Conservation (phyloP, 1,284 basidiomycete genomes). For the Erythrobasidium hasegawianum region DNA sequence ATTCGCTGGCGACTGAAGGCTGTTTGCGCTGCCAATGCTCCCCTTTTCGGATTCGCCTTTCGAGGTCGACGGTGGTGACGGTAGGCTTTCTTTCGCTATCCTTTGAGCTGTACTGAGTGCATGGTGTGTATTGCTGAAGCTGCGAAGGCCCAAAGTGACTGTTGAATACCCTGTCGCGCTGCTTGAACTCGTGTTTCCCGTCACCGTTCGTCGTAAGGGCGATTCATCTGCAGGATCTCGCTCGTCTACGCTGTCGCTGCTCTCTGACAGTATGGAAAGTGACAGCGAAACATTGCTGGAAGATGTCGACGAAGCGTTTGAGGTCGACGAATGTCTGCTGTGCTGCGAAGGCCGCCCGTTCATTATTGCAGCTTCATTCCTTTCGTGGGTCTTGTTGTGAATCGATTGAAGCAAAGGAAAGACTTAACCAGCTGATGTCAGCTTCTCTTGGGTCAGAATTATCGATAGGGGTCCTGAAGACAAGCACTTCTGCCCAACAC, state of each 20-base stretch:
- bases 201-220: neutral
- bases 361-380: no score
- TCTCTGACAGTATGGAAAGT: neutral
- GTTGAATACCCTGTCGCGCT: conserved; percentile 17
- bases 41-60: conserved; percentile 29
- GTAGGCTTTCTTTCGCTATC: conserved; percentile 29
- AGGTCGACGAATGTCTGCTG: neutral
- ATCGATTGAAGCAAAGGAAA: no score
- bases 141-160: conserved; percentile 16
- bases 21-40: conserved; percentile 29
- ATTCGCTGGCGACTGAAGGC: neutral
- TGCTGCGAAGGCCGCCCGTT: neutral
- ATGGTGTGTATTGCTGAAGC: conserved; percentile 16
- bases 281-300: conserved; percentile 5
- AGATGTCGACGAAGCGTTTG: conserved; percentile 1
- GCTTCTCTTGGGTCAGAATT: no score
- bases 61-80: conserved; percentile 28
- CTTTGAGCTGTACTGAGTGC: conserved; percentile 22
- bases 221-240: conserved; percentile 3
- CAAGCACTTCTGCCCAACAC: no score
- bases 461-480: no score
- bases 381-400: no score
- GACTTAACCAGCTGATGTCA: no score
- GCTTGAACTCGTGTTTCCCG: neutral
- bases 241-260: conserved; percentile 1